Evolutionary conservation across 176 grass and related monocot species (phyloP), one percentile per base, ranked within the genome.

Genomic region (Canna indica): DNA sequence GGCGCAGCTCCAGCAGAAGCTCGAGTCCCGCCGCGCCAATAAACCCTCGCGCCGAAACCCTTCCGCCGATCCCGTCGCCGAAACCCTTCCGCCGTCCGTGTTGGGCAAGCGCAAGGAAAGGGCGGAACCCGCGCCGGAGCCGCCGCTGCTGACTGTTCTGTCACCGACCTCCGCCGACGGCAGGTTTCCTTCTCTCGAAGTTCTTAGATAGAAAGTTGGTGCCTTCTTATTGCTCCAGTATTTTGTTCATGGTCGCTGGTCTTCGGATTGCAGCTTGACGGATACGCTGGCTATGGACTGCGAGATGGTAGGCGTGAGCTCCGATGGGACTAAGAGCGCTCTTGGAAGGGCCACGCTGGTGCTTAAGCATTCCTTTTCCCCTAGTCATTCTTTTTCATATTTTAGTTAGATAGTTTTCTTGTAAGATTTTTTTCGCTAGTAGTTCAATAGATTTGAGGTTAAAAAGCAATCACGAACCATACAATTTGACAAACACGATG

Each of bases 301-400:
- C 54, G 89, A 97, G 84, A 97, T 97, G 94, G 89, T 97, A 50
- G 88, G 86, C 14, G 84, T 97, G 22, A 81, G 89, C n/a, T 44
- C 75, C 8, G 67, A 78, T 38, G 89, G 84, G 42, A 74, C 53
- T 75, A 93, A 90, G 73, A 99, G 82, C 64, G 89, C 94, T 26
- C 81, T 99, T 57, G 89, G 84, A 44, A 86, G 89, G 75, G 75
- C 90, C 62, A 93, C 89, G 47, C 82, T 97, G 82, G 94, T 97
- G 65, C 53, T 64, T 61, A 38, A 38, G 59, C 4, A n/a, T 47
- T 69, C 31, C 13, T 14, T 65, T 78, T 64, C 28, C 64, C 2
- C 7, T 72, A 9, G 17, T 66, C 38, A n/a, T 59, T 62, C 13
- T 28, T 35, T 29, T n/a, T 53, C 53, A 26, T 10, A 58, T 25